A percentile compares a stretch with the other conserved stretches of the same genome.
These are phyloP conservation scores for Xylaria sp. DNA, from an alignment of 2,329 filamentous ascomycete species.

Conservation along the genomic window DNA sequence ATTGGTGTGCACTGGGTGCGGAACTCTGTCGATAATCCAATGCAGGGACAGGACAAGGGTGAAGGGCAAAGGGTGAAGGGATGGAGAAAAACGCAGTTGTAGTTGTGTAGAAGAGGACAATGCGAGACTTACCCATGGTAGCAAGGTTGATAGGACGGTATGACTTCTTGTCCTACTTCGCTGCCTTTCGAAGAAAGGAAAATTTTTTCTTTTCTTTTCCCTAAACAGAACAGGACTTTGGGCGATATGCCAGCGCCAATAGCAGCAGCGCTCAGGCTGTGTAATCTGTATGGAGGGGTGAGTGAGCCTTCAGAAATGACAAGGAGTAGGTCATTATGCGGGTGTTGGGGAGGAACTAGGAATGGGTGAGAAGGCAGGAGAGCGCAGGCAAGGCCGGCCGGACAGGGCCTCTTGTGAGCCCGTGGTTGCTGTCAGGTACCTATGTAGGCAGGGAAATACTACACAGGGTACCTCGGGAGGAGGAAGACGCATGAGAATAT, in stretches of 20 bases:
- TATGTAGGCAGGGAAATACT: conserved; percentile 25
- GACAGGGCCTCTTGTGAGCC: conserved; percentile 28
- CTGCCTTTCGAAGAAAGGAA: conserved; percentile 39
- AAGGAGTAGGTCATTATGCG: conserved; percentile 45
- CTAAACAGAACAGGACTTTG: conserved; percentile 43
- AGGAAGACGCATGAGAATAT: conserved; percentile 27
- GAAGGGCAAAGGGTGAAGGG: neutral
- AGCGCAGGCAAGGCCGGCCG: conserved; percentile 13
- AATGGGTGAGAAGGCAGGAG: conserved; percentile 26
- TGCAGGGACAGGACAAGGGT: conserved; percentile 19
- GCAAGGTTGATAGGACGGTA: conserved; percentile 41
- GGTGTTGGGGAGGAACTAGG: conserved; percentile 35
- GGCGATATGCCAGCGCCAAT: conserved; percentile 42
- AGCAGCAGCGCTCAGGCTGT: conserved; percentile 37
- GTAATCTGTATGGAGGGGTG: conserved; percentile 49
- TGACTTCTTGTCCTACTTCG: conserved; percentile 44
- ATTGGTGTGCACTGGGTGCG: conserved; percentile 18
- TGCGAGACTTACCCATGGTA: conserved; percentile 48
- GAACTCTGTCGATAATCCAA: conserved; percentile 16
- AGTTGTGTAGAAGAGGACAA: conserved; percentile 32
- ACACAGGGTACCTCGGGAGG: conserved; percentile 30
- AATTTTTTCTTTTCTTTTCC: conserved; percentile 44
- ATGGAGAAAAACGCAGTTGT: conserved; percentile 32
- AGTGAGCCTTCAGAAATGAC: conserved; percentile 48
- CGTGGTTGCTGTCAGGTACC: conserved; percentile 21